Evolutionary conservation across 2,329 filamentous ascomycete genomes (phyloP), one percentile per base, ranked within the genome.

Genomic region (Lithohypha guttulata): DNA sequence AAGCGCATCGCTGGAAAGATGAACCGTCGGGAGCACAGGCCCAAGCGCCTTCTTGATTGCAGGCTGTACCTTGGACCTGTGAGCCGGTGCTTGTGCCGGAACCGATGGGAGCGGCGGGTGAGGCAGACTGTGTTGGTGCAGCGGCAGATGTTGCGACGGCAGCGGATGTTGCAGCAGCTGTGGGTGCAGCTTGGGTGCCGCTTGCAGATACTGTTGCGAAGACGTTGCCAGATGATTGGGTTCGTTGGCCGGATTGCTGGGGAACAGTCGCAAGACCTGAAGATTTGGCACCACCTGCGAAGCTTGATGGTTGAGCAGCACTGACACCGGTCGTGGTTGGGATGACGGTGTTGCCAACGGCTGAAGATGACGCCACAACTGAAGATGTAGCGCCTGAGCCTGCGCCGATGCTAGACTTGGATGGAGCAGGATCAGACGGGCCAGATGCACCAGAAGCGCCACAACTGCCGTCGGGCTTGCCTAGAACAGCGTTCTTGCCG

Each of bases 1-100:
- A 69, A n/a, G 72, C 74, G 49, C 75, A 79, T 41, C 73, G 73
- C 59, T 79, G 75, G 64, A 75, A 79, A 34, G 66, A 62, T 17
- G 56, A 59, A 34, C 73, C 73, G 25, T 49, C 47, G 13, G 59
- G 62, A 18, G 75, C 59, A 53, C 76, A 79, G 57, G 73, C 71
- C 71, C 71, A 79, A 11, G 56, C 49, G 14, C 76, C 76, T 50
- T 79, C 73, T 3, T 58, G 42, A 22, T 53, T 57, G 59, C 76
- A 79, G 14, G 64, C 39, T 10, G 64, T 57, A 21, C 64, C 65
- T 5, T 61, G 53, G 27, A 18, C 26, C 4, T 36, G 34, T 9
- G 49, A 32, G 25, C 39, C 38, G 13, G 34, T 36, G 22, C 51
- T 51, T 36, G 48, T 46, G 18, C 59, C 43, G 15, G 55, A 49